These are phyloP conservation scores for Didymella lethalis DNA, from an alignment of 2,329 filamentous ascomycete genomes.

Conservation along the genomic window DNA sequence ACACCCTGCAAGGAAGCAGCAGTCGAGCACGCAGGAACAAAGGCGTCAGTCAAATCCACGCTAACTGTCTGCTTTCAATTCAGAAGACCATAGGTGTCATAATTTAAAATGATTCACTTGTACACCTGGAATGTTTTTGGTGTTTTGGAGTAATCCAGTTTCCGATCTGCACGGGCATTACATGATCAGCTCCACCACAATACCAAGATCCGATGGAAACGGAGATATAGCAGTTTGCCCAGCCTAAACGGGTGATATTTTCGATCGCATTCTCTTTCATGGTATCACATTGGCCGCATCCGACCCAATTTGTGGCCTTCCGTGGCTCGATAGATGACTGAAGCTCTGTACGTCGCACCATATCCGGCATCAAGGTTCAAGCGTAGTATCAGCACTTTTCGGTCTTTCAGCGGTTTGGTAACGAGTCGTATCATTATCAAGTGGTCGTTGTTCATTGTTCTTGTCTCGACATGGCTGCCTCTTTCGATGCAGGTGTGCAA, in stretches of 20 bases:
- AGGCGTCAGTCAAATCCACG: not conserved
- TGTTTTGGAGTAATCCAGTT: not conserved
- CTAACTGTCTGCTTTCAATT: not conserved
- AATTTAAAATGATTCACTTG: not conserved
- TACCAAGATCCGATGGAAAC: not conserved
- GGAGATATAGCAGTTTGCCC: not conserved
- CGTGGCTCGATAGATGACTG: not conserved
- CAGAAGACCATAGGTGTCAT: not conserved
- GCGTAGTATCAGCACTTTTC: constrained; percentile 12
- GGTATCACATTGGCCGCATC: not conserved
- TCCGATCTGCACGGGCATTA: not conserved
- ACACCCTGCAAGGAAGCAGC: not conserved
- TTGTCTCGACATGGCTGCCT: not conserved
- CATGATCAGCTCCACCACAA: not conserved
- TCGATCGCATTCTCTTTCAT: not conserved
- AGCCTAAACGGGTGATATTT: not conserved
- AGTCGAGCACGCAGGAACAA: not conserved
- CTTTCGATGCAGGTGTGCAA: not conserved
- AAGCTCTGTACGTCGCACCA: constrained; percentile 17
- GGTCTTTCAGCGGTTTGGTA: not conserved
- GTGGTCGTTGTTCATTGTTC: not conserved
- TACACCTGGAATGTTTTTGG: not conserved
- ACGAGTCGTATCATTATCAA: not conserved
- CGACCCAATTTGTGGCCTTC: not conserved
- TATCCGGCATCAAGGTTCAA: not conserved